Base-by-base conservation (phyloP, 768 basidiomycete genomes). In the Mycena belliarum region DNA sequence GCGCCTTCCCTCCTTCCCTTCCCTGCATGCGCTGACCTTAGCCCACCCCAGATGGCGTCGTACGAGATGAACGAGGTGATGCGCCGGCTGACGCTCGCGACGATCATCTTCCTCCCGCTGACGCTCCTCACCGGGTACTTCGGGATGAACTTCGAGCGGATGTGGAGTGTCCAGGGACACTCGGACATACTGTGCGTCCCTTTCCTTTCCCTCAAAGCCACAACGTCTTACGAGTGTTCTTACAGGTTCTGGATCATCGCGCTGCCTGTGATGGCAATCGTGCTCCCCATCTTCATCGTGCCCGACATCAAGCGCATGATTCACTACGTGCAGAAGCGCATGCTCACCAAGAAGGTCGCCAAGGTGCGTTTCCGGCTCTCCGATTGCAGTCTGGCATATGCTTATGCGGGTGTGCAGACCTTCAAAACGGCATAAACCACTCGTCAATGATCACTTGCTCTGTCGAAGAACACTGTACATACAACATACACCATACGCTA, bases 41-140 rank as follows among this genome's bases (percentile, higher is more conserved):
- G 29, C 15, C n/a, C n/a, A n/a, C n/a, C n/a, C 15, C 65, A 89
- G 88, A 80, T 87, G 73, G 81, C 85, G 15, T 86, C 87, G 15
- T 86, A 89, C 68, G 83, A 89, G 64, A 89, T 86, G 86, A 89
- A 89, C 69, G 79, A 87, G 25, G 42, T 37, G 62, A 85, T 84
- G 83, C 84, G 84, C 40, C 81, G 81, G 46, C 73, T 90, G 38
- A 89, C 87, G 8, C 72, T 87, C 15, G 83, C 82, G 4, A 89
- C 86, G 1, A 86, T 89, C 65, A 83, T 88, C 65, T 88, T 84
- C 76, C 70, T 90, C 10, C 88, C 87, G 2, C 71, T 90, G 53
- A 88, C 87, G 4, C 73, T 88, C 10, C 76, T 89, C 20, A 88
- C 86, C 86, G 87, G 47, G 15, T 58, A 41, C 35, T 41, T 48